Base-by-base conservation (phyloP, 208 protist species). In the Leptomonas seymouri region DNA sequence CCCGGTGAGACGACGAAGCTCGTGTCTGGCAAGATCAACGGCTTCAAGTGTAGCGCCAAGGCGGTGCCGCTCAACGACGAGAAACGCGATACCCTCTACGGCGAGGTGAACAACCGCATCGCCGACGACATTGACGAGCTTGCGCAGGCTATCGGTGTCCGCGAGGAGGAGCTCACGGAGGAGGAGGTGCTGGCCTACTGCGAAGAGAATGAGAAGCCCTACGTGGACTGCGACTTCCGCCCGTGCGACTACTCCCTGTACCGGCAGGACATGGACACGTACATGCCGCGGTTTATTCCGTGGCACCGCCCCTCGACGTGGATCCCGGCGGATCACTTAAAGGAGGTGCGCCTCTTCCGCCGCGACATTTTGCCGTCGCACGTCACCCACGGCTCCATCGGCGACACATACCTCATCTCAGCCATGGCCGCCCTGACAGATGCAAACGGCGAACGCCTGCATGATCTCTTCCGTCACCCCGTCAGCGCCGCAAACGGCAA, bases 381-480 rank as follows among this genome's bases (percentile, higher is more conserved):
- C 39, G 86, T 94, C 28, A 78, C 71, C 20, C 89, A 93, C 61
- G 91, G 91, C 51, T 71, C 81, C 21, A 85, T 94, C 51, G 91
- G 89, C 28, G 78, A 96, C 80, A 91, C 85, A 42, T 96, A 86
- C 69, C 80, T 96, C 69, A 57, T 91, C 16, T 93, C 80, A 39
- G 80, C 89, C 57, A 80, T 93, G 54, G 81, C 89, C 0, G 62
- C 74, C 34, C 74, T 93, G 55, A 71, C 86, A 7, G 84, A 91
- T 71, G 60, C 60, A 8, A 67, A 60, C 44, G 65, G 36, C 1
- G 56, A 77, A 18, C 72, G 53, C 11, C 50, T 91, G 28, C 81
- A 59, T 30, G 80, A 89, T 71, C 36, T 93, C n/a, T 90, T 93
- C 74, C 83, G 78, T 30, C 84, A 93, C 67, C 89, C 89, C 11